Conservation (phyloP, 257 asterid genomes). For the Ehretia macrophylla region DNA sequence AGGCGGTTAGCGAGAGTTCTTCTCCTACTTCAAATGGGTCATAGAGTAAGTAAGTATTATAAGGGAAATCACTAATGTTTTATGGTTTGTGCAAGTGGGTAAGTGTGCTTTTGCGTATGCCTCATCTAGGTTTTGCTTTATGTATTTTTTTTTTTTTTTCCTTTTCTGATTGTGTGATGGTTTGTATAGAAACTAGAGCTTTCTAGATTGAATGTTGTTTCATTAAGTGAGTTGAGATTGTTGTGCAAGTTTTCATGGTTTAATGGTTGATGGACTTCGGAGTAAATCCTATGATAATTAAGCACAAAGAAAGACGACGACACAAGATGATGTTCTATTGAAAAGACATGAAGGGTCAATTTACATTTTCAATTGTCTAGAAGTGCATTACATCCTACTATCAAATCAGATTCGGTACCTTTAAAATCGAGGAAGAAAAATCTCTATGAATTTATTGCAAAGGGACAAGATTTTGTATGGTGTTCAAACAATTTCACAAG, state of each 20-base stretch:
- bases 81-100: conserved; percentile 16
- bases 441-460: too few relatives aligned
- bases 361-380: too few relatives aligned
- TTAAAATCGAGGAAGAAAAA: too few relatives aligned
- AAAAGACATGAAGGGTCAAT: not conserved
- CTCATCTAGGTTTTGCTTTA: not conserved
- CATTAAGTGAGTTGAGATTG: conserved; percentile 9
- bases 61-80: not conserved
- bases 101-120: not conserved
- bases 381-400: too few relatives aligned
- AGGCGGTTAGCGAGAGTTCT: conserved; percentile 33
- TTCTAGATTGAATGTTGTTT: conserved; percentile 1
- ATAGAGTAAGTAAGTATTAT: not conserved
- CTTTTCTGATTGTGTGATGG: not conserved
- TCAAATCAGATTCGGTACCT: too few relatives aligned
- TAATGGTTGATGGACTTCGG: not conserved
- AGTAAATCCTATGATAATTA: not conserved
- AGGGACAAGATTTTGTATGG: too few relatives aligned
- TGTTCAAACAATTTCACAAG: too few relatives aligned
- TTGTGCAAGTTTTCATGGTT: not conserved
- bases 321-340: not conserved
- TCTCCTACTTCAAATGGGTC: conserved; percentile 15
- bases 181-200: not conserved
- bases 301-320: not conserved
- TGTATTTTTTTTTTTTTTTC: not conserved